These are phyloP conservation scores for Cystobasidium slooffiae DNA, from an alignment of 1,284 basidiomycete species.

Conservation along the genomic window DNA sequence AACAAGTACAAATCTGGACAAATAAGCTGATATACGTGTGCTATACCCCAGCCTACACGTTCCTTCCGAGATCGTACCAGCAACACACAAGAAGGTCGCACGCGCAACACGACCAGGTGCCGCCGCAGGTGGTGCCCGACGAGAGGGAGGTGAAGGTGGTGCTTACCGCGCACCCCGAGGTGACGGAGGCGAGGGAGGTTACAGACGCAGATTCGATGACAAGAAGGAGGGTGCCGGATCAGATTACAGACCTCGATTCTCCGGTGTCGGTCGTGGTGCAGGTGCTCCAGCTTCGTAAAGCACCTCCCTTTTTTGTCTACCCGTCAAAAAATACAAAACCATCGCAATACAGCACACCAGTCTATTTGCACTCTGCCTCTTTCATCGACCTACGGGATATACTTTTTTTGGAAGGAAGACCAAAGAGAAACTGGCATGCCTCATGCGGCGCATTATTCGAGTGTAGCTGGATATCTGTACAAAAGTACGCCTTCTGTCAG, in stretches of 20 bases:
- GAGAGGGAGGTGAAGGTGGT: conserved; percentile 67
- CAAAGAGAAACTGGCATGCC: too few species aligned
- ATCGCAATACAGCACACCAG: too few species aligned
- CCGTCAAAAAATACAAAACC: too few species aligned
- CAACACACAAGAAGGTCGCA: conserved; percentile 91
- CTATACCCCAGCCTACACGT: conserved; percentile 58
- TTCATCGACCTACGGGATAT: too few species aligned
- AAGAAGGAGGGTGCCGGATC: conserved; percentile 52
- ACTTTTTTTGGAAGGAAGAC: too few species aligned
- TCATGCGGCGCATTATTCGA: too few species aligned
- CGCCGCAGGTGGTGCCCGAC: conserved; percentile 65
- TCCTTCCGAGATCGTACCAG: conserved; percentile 72
- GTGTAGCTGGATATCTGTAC: too few species aligned
- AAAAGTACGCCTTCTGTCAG: too few species aligned
- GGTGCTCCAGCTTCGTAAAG: conserved; percentile 43
- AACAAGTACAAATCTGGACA: too few species aligned
- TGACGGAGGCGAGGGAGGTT: conserved; percentile 69
- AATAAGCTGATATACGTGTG: neutral
- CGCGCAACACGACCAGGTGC: conserved; percentile 67
- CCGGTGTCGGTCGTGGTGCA: conserved; percentile 45
- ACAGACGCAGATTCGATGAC: conserved; percentile 64
- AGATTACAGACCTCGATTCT: conserved; percentile 53
- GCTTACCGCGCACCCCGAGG: conserved; percentile 80
- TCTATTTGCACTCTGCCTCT: too few species aligned
- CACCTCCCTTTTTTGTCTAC: neutral